Conservation (phyloP, 441 rosid genomes). For the Eruca vesicaria region DNA sequence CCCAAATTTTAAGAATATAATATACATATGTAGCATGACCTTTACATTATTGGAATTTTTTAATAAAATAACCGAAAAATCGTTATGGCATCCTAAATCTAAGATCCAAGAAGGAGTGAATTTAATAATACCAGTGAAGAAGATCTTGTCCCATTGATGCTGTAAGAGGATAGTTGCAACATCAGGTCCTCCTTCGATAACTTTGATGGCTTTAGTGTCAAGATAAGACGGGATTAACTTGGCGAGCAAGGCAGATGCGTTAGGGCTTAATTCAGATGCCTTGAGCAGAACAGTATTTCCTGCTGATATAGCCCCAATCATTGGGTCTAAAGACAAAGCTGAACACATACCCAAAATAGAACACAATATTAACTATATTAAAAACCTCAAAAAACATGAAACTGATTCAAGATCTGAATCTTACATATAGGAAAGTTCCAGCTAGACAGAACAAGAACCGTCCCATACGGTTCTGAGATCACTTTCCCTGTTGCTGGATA, state of each 20-base stretch:
- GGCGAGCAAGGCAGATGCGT: constrained; percentile 56
- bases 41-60: too few species aligned
- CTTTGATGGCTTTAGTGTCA: constrained; percentile 60
- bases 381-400: not conserved
- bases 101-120: too few species aligned
- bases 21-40: too few species aligned
- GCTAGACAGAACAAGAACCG: constrained; percentile 60
- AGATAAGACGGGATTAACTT: constrained; percentile 58
- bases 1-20: too few species aligned
- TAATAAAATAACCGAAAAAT: too few species aligned
- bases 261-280: constrained; percentile 75
- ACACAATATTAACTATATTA: not conserved
- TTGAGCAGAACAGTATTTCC: constrained; percentile 81
- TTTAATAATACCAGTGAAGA: constrained; percentile 64
- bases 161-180: constrained; percentile 50
- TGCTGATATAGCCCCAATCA: constrained; percentile 87
- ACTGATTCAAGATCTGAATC: constrained; percentile 25
- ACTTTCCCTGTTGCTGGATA: constrained; percentile 67
- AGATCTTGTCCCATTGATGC: constrained; percentile 88
- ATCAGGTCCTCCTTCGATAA: constrained; percentile 62
- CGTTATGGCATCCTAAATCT: too few species aligned
- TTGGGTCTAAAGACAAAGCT: constrained; percentile 75
- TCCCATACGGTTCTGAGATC: constrained; percentile 73
- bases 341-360: constrained; percentile 26
- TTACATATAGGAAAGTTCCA: constrained; percentile 92